Evolutionary conservation across 257 asterid species (phyloP).

Genomic region (Perilla frutescens): DNA sequence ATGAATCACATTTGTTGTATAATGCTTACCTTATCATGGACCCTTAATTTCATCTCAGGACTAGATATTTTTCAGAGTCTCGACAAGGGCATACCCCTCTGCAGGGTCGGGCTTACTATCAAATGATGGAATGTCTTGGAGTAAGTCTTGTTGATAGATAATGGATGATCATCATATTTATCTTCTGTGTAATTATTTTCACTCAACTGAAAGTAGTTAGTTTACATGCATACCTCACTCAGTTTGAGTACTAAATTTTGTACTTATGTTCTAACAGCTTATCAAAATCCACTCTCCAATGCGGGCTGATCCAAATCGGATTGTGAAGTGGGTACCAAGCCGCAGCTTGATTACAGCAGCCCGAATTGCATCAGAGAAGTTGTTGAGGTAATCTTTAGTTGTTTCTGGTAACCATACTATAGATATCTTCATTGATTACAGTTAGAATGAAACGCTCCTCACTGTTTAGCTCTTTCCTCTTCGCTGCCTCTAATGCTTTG

Average conservation of each 20-base stretch:
- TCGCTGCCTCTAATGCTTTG: slow-evolving; percentile 2
- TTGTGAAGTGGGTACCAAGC: slow-evolving; percentile 79
- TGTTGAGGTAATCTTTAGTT: slow-evolving; percentile 59
- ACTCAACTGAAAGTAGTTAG: slow-evolving; percentile 5
- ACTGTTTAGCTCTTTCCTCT: neutral
- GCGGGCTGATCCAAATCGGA: slow-evolving; percentile 87
- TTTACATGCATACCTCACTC: neutral
- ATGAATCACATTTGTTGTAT: neutral
- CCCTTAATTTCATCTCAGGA: slow-evolving; percentile 61
- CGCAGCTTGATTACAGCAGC: slow-evolving; percentile 67
- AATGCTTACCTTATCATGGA: slow-evolving; percentile 17
- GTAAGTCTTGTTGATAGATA: slow-evolving; percentile 51
- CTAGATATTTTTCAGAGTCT: slow-evolving; percentile 92
- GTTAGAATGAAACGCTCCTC: neutral
- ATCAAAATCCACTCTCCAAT: slow-evolving; percentile 94
- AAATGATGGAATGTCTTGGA: slow-evolving; percentile 98
- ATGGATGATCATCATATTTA: neutral
- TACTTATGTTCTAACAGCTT: slow-evolving; percentile 52
- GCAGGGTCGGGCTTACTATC: slow-evolving; percentile 94
- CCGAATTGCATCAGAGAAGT: slow-evolving; percentile 78
- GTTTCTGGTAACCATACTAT: neutral
- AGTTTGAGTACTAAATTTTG: slow-evolving; percentile 19
- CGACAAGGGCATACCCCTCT: slow-evolving; percentile 95
- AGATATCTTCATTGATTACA: neutral
- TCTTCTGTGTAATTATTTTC: slow-evolving; percentile 1